phyloP scores from a whole-genome alignment of 73 alveolate species.

The Paramecium primaurelia region DNA sequence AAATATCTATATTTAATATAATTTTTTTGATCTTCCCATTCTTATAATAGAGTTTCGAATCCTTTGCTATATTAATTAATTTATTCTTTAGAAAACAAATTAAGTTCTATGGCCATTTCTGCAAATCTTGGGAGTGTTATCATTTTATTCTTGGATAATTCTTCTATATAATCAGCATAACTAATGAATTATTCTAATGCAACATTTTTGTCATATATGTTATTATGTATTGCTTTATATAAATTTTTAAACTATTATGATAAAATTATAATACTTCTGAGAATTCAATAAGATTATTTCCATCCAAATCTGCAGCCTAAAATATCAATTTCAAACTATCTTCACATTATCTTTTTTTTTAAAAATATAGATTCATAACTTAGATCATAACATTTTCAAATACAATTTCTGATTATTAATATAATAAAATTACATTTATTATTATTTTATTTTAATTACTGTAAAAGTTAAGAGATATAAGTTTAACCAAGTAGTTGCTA shows the following conservation, averaged over 20 bases:
- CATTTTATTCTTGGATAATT: constrained; percentile 15
- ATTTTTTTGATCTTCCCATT: constrained; percentile 8
- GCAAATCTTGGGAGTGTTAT: constrained; percentile 36
- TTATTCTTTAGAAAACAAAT: not conserved
- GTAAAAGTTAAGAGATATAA: not conserved
- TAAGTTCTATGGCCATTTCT: constrained; percentile 19
- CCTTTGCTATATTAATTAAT: not conserved
- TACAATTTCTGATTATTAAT: not conserved
- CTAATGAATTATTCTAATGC: constrained; percentile 12
- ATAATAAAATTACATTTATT: not conserved
- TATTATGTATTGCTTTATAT: constrained; percentile 32
- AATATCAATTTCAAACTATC: constrained; percentile 20
- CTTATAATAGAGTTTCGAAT: not conserved
- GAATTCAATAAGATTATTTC: constrained; percentile 32
- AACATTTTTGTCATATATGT: not conserved
- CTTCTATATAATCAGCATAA: constrained; percentile 42
- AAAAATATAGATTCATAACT: not conserved
- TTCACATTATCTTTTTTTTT: constrained; percentile 12
- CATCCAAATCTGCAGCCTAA: constrained; percentile 46
- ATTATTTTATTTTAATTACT: not conserved
- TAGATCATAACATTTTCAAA: not conserved
- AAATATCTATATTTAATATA: not conserved
- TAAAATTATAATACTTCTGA: not conserved
- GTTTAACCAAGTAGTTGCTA: not conserved
- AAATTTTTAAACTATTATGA: not conserved